These are phyloP conservation scores for Abelmoschus esculentus DNA, from an alignment of 345 rosid genomes.

Conservation along the genomic window DNA sequence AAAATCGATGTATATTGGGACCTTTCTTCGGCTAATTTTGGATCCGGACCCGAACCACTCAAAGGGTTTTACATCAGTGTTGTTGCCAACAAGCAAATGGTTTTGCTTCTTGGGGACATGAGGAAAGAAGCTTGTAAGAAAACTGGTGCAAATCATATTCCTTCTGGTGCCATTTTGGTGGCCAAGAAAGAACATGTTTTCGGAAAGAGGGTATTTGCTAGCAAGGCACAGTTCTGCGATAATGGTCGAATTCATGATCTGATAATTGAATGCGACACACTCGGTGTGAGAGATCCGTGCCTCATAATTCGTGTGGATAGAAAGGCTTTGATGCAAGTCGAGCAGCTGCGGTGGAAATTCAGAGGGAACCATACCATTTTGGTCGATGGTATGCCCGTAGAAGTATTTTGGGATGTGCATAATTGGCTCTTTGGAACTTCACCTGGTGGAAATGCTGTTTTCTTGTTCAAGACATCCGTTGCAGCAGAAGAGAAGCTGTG, in stretches of 20 bases:
- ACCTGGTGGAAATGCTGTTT: too few species aligned
- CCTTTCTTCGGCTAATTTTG: too few species aligned
- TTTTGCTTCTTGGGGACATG: constrained; percentile 89
- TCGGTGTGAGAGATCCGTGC: constrained; percentile 46
- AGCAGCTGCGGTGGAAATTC: constrained; percentile 77
- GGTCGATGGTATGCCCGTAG: constrained; percentile 69
- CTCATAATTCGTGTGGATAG: constrained; percentile 67
- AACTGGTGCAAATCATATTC: constrained; percentile 33
- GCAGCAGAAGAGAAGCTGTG: too few species aligned
- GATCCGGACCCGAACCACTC: too few species aligned
- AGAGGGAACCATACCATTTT: constrained; percentile 70
- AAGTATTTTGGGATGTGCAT: too few species aligned
- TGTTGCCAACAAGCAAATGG: too few species aligned
- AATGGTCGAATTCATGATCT: constrained; percentile 62
- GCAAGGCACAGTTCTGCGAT: constrained; percentile 65
- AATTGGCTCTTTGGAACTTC: too few species aligned
- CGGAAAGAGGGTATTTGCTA: constrained; percentile 60
- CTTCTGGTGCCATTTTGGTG: constrained; percentile 42
- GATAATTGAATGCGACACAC: constrained; percentile 58
- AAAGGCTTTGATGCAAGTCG: constrained; percentile 68
- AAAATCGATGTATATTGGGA: too few species aligned
- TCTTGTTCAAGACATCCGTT: too few species aligned
- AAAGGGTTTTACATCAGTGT: too few species aligned
- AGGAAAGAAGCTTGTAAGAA: constrained; percentile 80
- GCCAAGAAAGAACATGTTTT: constrained; percentile 76